Evolutionary conservation across 2,329 filamentous ascomycete species (phyloP), one percentile per base, ranked within the genome.

Genomic region (Paecilomyces dactylethromorphus): DNA sequence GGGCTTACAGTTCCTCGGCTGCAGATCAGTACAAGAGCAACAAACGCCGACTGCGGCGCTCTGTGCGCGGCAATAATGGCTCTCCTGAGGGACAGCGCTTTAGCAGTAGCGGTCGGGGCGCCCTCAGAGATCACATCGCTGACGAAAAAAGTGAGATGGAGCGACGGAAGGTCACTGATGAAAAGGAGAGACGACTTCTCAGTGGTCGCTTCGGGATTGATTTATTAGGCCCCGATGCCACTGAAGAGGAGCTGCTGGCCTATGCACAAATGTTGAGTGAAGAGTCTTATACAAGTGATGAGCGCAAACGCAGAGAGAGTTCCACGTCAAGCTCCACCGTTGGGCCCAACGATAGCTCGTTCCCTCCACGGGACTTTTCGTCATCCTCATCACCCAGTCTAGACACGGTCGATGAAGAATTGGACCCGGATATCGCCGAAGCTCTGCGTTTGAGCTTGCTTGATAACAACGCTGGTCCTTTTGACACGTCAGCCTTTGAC

Each of bases 1-100:
- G 94, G 94, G 87, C 90, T 3, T 97, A 95, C 71, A 95, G 90
- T 72, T 93, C 92, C n/a, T 83, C 83, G 24, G 83, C 83, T 10
- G 88, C 88, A 0, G 87, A 89, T 66, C 87, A 91, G 61, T 85
- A 88, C 60, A 84, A 88, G 55, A 87, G 86, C 58, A 89, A 84
- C 62, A 96, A 95, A 74, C 88, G 92, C n/a, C 87, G 86, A 8
- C 77, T 88, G 13, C 87, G 91, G 39, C 87, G 91, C 59, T 84
- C 86, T 1, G 87, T 86, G 62, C 82, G 86, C 35, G 82, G 85
- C 22, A 85, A 79, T 66, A 89, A 89, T 65, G 77, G 76, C 5
- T 69, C 68, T 8, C 76, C 78, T 11, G 81, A 79, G 13, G 70
- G 74, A 7, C 84, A 87, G 62, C 79, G 82, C 8, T 86, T 86